A percentile compares a stretch with the other conserved stretches of the same genome.
phyloP scores from a whole-genome alignment of 306 rosid species.

The Cicer cuneatum region DNA sequence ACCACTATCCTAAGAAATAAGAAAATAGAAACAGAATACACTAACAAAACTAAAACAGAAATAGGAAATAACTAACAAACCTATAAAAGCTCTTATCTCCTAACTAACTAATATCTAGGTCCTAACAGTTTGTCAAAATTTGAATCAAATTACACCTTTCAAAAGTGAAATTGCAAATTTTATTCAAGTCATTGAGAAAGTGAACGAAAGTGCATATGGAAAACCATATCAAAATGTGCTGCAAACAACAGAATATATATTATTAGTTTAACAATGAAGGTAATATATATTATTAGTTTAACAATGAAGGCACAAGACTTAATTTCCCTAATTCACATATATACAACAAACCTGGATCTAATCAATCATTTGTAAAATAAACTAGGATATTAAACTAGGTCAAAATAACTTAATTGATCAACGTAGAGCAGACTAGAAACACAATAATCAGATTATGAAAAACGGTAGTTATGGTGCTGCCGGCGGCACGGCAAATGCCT shows the following conservation, averaged over 20 bases:
- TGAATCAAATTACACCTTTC: slow-evolving; percentile 11
- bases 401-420: not conserved
- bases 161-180: not conserved
- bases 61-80: no score
- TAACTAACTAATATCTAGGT: no score
- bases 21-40: no score
- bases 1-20: no score
- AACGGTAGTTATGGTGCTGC: no score
- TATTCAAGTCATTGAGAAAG: not conserved
- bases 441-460: no score
- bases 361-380: not conserved
- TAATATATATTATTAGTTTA: not conserved
- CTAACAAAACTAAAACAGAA: no score
- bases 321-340: not conserved
- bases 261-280: no score
- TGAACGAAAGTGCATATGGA: not conserved
- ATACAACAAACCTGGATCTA: not conserved
- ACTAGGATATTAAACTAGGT: not conserved
- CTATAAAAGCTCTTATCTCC: no score
- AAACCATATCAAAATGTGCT: not conserved
- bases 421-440: not conserved
- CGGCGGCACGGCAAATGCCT: no score
- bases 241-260: slow-evolving; percentile 1
- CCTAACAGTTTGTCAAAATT: not conserved
- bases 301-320: not conserved